Percentiles rank a stretch among this genome's conserved stretches.
phyloP scores from a whole-genome alignment of 306 rosid genomes.

The Quercus rubra region DNA sequence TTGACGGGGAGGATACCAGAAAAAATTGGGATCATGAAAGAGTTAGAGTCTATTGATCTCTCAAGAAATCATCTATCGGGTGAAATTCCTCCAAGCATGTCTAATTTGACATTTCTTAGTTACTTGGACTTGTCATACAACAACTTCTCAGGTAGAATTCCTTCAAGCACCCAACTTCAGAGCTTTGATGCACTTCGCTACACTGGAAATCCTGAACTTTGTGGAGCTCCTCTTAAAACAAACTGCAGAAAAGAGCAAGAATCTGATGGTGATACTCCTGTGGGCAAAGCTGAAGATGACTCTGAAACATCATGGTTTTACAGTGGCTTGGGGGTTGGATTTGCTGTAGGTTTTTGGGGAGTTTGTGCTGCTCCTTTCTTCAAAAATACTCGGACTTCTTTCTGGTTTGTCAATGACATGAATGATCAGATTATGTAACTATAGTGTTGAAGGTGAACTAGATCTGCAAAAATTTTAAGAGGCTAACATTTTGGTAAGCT shows the following conservation, averaged over 20 bases:
- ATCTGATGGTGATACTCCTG: not conserved
- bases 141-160: constrained; percentile 26
- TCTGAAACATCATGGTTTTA: not conserved
- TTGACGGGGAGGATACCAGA: constrained; percentile 25
- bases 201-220: not conserved
- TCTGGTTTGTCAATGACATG: not conserved
- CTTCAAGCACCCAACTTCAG: constrained; percentile 30
- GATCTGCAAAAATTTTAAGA: no score
- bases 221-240: constrained; percentile 23
- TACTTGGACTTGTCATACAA: constrained; percentile 32
- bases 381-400: constrained; percentile 10
- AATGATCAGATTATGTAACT: not conserved
- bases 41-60: constrained; percentile 25
- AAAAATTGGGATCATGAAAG: constrained; percentile 4
- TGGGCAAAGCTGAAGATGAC: not conserved
- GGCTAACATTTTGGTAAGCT: no score
- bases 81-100: constrained; percentile 27
- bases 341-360: constrained; percentile 8
- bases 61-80: constrained; percentile 20
- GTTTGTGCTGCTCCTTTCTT: constrained; percentile 1
- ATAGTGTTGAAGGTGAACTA: not conserved
- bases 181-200: constrained; percentile 5
- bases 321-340: constrained; percentile 25
- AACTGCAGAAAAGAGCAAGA: not conserved
- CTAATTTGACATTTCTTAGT: constrained; percentile 3